Conservation (phyloP, 179 eudicot species). For the Drosera spatulata region DNA sequence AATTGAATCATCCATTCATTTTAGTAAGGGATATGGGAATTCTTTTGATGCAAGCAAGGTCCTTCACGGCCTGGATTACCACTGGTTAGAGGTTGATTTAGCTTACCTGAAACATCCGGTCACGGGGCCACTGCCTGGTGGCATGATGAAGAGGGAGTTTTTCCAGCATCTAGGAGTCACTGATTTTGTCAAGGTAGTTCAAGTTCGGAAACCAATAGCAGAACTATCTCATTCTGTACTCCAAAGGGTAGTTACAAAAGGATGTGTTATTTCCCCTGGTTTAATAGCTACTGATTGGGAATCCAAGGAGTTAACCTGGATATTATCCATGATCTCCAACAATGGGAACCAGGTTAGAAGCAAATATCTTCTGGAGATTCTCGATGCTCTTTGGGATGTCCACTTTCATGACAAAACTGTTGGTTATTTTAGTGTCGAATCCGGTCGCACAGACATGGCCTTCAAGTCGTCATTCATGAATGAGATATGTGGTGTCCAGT, state of each 20-base stretch:
- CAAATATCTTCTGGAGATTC: conserved; percentile 56
- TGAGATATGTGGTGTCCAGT: conserved; percentile 37
- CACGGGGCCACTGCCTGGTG: conserved; percentile 37
- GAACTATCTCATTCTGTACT: conserved; percentile 29
- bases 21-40: conserved; percentile 62
- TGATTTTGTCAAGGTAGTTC: conserved; percentile 64
- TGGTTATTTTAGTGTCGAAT: conserved; percentile 25
- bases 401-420: conserved; percentile 49
- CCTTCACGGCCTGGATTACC: conserved; percentile 34
- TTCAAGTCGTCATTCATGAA: conserved; percentile 53
- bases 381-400: conserved; percentile 78
- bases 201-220: conserved; percentile 40
- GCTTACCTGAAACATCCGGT: conserved; percentile 56
- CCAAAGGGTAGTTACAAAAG: conserved; percentile 24
- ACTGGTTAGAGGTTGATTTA: conserved; percentile 72
- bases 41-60: conserved; percentile 47
- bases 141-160: conserved; percentile 54
- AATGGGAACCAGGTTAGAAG: conserved; percentile 36
- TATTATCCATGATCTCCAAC: conserved; percentile 46
- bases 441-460: conserved; percentile 23
- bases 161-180: conserved; percentile 69
- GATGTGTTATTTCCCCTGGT: conserved; percentile 26
- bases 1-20: conserved; percentile 61
- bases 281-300: conserved; percentile 68
- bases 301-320: conserved; percentile 53